phyloP scores from a whole-genome alignment of 768 basidiomycete genomes.

The Lentinula detonsa region DNA sequence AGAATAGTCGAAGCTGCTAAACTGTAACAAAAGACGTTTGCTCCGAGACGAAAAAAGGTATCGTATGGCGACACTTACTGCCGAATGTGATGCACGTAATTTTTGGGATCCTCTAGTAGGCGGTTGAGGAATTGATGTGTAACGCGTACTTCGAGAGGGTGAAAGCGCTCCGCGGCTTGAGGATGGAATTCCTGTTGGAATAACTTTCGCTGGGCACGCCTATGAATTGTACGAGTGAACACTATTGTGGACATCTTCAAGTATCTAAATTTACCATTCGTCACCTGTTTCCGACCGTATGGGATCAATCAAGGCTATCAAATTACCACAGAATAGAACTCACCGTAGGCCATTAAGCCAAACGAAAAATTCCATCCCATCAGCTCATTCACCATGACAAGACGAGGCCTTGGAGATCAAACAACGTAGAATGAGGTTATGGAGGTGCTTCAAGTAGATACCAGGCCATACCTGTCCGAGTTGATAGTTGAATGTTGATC shows the following conservation, averaged over 20 bases:
- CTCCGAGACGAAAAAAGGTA: background rate
- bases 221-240: background rate
- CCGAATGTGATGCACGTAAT: conserved; percentile 10
- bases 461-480: conserved; percentile 23
- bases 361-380: conserved; percentile 18
- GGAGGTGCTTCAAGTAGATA: background rate
- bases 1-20: conserved; percentile 18
- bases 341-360: conserved; percentile 16
- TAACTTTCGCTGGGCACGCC: conserved; percentile 18
- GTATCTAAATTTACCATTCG: conserved; percentile 9
- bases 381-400: conserved; percentile 12
- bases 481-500: conserved; percentile 28
- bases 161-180: conserved; percentile 11
- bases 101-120: conserved; percentile 14
- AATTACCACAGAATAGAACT: background rate
- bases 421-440: background rate
- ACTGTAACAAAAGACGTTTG: conserved; percentile 8
- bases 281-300: conserved; percentile 6
- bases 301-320: background rate
- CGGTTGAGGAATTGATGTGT: conserved; percentile 17
- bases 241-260: background rate
- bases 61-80: conserved; percentile 6
- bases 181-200: conserved; percentile 19
- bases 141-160: conserved; percentile 15
- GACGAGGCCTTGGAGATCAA: conserved; percentile 4